A percentile compares a stretch with the other conserved stretches of the same genome.
phyloP scores from a whole-genome alignment of 345 rosid genomes.

The Turritis glabra region DNA sequence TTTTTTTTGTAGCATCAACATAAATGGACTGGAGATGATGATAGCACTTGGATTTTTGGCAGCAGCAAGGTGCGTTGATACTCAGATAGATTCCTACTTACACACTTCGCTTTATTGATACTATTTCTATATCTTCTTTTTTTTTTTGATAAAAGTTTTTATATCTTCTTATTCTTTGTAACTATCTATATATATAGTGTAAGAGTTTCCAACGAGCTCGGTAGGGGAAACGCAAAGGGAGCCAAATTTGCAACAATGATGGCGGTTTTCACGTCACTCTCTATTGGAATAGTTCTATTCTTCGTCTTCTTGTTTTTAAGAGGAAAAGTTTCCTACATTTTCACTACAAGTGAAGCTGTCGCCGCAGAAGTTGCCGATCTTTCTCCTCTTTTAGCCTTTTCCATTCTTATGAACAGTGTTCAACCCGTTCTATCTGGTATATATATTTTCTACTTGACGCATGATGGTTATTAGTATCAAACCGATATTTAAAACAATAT shows the following conservation, averaged over 20 bases:
- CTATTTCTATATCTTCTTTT: neutral
- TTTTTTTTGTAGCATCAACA: slow-evolving; percentile 53
- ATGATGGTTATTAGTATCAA: neutral
- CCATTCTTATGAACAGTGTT: slow-evolving; percentile 76
- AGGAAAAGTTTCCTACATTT: slow-evolving; percentile 64
- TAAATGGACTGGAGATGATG: slow-evolving; percentile 85
- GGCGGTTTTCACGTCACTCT: slow-evolving; percentile 46
- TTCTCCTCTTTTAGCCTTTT: slow-evolving; percentile 66
- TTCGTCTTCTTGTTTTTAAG: slow-evolving; percentile 52
- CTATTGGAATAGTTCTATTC: slow-evolving; percentile 54
- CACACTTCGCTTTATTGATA: neutral
- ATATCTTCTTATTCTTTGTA: neutral
- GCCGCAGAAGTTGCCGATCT: slow-evolving; percentile 63
- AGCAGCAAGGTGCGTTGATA: slow-evolving; percentile 57
- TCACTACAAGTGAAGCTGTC: slow-evolving; percentile 55
- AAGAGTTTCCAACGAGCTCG: slow-evolving; percentile 83
- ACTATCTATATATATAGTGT: slow-evolving; percentile 48
- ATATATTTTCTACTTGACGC: neutral
- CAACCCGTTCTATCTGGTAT: slow-evolving; percentile 89
- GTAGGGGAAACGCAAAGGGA: slow-evolving; percentile 58
- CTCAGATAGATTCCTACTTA: neutral
- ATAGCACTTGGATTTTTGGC: slow-evolving; percentile 76
- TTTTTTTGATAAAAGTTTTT: neutral
- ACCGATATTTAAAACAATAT: neutral
- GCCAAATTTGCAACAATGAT: slow-evolving; percentile 55